A percentile compares a stretch with the other conserved stretches of the same genome.
These are phyloP conservation scores for Colletotrichum sp. DNA, from an alignment of 2,329 filamentous ascomycete genomes.

Conservation along the genomic window DNA sequence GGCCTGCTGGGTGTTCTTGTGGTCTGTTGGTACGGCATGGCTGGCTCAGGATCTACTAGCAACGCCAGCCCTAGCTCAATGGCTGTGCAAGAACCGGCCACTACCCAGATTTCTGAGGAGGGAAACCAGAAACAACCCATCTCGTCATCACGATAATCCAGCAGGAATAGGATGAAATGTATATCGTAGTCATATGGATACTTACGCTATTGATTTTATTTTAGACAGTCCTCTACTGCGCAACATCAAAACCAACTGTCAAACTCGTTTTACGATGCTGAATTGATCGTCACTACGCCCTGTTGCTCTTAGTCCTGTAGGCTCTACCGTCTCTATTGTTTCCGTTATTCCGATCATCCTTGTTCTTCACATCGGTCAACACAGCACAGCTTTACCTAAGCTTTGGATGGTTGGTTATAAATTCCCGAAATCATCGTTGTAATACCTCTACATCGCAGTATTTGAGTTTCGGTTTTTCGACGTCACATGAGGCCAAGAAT, in stretches of 20 bases:
- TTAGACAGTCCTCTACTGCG: neutral
- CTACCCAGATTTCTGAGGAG: neutral
- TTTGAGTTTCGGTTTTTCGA: neutral
- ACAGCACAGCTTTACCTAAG: neutral
- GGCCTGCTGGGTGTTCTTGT: constrained; percentile 72
- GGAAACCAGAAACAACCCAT: neutral
- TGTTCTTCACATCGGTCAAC: neutral
- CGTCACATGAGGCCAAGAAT: neutral
- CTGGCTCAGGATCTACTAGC: neutral
- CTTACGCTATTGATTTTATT: neutral
- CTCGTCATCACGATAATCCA: neutral
- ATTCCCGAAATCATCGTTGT: neutral
- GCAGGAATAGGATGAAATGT: neutral
- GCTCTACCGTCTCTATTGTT: neutral
- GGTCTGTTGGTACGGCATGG: constrained; percentile 71
- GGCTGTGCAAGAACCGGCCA: neutral
- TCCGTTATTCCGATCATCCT: neutral
- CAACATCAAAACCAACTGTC: neutral
- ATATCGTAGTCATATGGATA: neutral
- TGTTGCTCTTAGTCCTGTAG: neutral
- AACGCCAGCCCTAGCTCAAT: neutral
- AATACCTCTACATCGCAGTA: accelerated
- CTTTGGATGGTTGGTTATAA: neutral
- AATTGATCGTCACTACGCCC: neutral
- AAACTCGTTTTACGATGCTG: neutral